These are phyloP conservation scores for Stephanodiscus triporus DNA, from an alignment of 108 stramenopile genomes.

Conservation along the genomic window DNA sequence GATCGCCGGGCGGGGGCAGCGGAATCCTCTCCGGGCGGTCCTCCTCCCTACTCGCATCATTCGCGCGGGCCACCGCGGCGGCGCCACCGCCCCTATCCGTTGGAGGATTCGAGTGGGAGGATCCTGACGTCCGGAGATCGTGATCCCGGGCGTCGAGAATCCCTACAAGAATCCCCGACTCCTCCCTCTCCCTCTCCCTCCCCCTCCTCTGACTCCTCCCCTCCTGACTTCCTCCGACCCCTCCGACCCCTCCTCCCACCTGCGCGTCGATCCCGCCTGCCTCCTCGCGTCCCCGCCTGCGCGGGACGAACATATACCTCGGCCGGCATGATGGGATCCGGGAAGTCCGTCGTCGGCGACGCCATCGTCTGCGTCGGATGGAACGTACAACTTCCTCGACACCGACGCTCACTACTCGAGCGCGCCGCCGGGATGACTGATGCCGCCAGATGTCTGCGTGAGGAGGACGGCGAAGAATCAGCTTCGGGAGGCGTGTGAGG, in stretches of 20 bases:
- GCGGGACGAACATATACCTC: conserved; percentile 90
- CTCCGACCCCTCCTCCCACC: conserved; percentile 37
- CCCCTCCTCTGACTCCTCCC: too few relatives aligned
- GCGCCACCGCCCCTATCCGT: conserved; percentile 31
- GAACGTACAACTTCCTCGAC: conserved; percentile 91
- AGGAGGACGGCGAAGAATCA: conserved; percentile 86
- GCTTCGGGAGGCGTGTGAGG: conserved; percentile 88
- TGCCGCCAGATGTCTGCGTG: conserved; percentile 85
- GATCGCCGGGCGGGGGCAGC: too few relatives aligned
- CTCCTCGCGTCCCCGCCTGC: conserved; percentile 75
- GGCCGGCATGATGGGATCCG: conserved; percentile 95
- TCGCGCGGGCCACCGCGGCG: too few relatives aligned
- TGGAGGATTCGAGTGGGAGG: conserved; percentile 89
- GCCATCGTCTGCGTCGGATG: conserved; percentile 79
- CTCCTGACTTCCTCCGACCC: too few relatives aligned
- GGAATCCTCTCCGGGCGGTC: too few relatives aligned
- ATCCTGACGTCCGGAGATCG: conserved; percentile 63
- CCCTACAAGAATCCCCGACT: conserved; percentile 89
- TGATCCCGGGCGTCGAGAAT: conserved; percentile 84
- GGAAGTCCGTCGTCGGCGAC: conserved; percentile 88
- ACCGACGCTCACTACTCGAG: conserved; percentile 90
- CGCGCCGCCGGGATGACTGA: conserved; percentile 70
- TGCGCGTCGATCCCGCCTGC: conserved; percentile 77
- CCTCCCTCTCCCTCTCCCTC: too few relatives aligned
- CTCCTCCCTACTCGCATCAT: too few relatives aligned